Evolutionary conservation across 768 basidiomycete species (phyloP).

Genomic region (Pseudohyphozyma bogoriensis): DNA sequence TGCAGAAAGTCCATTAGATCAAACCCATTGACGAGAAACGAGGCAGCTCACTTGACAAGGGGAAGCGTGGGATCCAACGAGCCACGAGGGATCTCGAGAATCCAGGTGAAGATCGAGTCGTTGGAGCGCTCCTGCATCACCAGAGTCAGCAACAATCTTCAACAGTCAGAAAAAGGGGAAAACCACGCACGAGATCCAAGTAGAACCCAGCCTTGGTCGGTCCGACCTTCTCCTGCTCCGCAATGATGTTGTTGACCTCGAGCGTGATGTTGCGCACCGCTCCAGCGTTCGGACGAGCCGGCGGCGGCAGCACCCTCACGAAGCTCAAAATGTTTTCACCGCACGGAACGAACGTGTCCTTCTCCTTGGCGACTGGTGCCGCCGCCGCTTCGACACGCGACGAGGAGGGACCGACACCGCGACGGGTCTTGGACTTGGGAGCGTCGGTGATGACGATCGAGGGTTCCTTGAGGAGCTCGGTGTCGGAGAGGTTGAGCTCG

Average conservation of each 20-base stretch:
- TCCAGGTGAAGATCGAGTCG: conserved; percentile 42
- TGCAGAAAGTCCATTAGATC: conserved; percentile 1
- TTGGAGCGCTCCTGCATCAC: conserved; percentile 11
- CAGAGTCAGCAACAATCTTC: background rate
- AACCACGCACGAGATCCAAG: conserved; percentile 45
- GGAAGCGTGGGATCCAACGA: conserved; percentile 56
- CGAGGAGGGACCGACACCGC: background rate
- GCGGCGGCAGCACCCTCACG: conserved; percentile 52
- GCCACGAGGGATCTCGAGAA: conserved; percentile 48
- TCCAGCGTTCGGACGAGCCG: conserved; percentile 47
- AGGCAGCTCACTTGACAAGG: conserved; percentile 41
- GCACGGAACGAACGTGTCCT: conserved; percentile 46
- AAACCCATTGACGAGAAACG: background rate
- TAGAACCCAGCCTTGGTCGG: conserved; percentile 60
- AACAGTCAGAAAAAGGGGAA: background rate
- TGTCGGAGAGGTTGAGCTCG: conserved; percentile 19
- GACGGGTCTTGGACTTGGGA: conserved; percentile 1
- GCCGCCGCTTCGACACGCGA: conserved; percentile 1
- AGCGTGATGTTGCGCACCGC: conserved; percentile 53
- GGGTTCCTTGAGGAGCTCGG: conserved; percentile 21
- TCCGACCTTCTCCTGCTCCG: conserved; percentile 48
- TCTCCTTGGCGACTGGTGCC: conserved; percentile 42
- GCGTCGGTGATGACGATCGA: background rate
- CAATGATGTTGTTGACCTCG: conserved; percentile 55
- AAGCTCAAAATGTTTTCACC: conserved; percentile 35